Evolutionary conservation across 2,329 filamentous ascomycete genomes (phyloP).

Genomic region (Thielaviopsis punctulata): DNA sequence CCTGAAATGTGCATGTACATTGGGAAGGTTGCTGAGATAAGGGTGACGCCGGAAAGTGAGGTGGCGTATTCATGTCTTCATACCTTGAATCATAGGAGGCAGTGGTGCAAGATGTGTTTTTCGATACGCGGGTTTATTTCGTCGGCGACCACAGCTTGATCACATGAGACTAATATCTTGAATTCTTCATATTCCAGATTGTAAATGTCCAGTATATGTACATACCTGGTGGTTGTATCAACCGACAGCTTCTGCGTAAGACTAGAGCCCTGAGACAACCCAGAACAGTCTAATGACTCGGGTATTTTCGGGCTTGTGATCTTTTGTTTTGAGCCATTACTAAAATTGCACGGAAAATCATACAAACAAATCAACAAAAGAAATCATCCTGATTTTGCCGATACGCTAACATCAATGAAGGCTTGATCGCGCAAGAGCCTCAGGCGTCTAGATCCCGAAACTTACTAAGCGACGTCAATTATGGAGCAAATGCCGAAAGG

Average conservation of each 20-base stretch:
- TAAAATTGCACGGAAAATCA: too few species aligned
- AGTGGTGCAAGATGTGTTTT: neutral
- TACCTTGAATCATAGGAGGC: neutral
- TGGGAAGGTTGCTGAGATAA: neutral
- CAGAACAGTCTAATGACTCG: too few species aligned
- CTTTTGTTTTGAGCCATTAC: too few species aligned
- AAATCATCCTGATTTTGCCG: neutral
- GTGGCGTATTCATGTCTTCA: too few species aligned
- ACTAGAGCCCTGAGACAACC: too few species aligned
- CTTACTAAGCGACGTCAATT: neutral
- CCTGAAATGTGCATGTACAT: neutral
- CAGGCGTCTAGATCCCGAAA: neutral
- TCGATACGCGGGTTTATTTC: neutral
- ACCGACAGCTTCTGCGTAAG: too few species aligned
- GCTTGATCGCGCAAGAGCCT: neutral
- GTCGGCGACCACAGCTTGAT: neutral
- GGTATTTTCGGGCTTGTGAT: too few species aligned
- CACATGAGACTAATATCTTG: too few species aligned
- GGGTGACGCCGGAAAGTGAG: neutral
- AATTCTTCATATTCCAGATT: too few species aligned
- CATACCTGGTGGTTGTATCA: too few species aligned
- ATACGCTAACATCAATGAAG: neutral
- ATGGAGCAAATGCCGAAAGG: neutral
- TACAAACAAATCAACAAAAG: too few species aligned
- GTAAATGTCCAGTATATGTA: too few species aligned